Evolutionary conservation across 2,329 filamentous ascomycete species (phyloP).

Genomic region (Beauveria pseudobassiana): DNA sequence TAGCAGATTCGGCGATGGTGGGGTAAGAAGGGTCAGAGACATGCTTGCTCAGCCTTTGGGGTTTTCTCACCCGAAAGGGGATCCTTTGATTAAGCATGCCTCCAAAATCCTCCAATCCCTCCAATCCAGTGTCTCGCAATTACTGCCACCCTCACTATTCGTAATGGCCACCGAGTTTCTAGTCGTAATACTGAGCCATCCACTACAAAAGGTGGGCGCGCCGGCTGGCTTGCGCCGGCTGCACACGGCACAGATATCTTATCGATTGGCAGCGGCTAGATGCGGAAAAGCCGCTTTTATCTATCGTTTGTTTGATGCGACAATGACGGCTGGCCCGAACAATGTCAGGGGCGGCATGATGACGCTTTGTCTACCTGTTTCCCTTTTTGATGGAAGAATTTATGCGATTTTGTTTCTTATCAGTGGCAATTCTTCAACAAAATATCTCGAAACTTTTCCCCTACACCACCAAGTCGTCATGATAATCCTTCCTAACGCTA

Average conservation of each 20-base stretch:
- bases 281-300: neutral
- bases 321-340: neutral
- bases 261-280: slow-evolving; percentile 14
- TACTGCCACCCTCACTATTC: neutral
- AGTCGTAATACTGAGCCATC: no score
- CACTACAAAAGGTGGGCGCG: neutral
- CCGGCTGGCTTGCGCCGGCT: slow-evolving; percentile 19
- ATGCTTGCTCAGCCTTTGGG: neutral
- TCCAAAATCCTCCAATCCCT: neutral
- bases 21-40: neutral
- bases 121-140: slow-evolving; percentile 6
- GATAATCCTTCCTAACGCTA: neutral
- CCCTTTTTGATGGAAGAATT: neutral
- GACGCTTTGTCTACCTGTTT: neutral
- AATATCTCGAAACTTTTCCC: no score
- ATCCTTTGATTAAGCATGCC: no score
- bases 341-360: no score
- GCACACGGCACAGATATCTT: slow-evolving; percentile 20
- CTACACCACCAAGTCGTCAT: neutral
- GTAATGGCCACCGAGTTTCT: no score
- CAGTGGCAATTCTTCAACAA: no score
- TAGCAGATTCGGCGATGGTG: neutral
- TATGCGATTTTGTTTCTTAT: no score
- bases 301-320: neutral
- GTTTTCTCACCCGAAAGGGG: neutral